Conservation (phyloP, 305 asterid species). For the Fraxinus latifolia region DNA sequence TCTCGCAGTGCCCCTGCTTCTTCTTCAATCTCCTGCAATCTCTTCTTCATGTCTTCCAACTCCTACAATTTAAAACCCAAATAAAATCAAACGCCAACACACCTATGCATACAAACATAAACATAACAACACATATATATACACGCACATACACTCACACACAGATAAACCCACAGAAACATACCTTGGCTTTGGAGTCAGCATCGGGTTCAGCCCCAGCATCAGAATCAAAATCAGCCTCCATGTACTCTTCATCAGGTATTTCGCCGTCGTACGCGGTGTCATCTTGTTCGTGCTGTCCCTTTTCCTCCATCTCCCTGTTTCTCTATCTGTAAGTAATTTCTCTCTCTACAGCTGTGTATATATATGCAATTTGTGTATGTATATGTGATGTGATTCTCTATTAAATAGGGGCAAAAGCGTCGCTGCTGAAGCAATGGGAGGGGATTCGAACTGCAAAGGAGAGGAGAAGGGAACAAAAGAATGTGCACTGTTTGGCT, state of each 20-base stretch:
- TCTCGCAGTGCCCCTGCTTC: conserved; percentile 80
- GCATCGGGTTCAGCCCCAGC: conserved; percentile 34
- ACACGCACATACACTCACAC: not conserved
- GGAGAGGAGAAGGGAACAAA: not conserved
- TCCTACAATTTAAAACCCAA: conserved; percentile 42
- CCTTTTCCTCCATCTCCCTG: conserved; percentile 37
- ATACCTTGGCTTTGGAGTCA: conserved; percentile 44
- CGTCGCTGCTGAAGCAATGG: not conserved
- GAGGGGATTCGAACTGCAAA: not conserved
- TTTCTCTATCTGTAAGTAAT: not conserved
- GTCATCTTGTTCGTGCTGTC: conserved; percentile 47
- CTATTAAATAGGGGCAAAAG: not conserved
- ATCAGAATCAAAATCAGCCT: conserved; percentile 45
- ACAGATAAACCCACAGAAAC: not conserved
- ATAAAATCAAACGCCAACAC: not conserved
- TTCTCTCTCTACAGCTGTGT: conserved; percentile 13
- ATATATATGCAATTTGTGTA: not conserved
- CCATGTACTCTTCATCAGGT: conserved; percentile 57
- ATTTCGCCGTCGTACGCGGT: conserved; percentile 51
- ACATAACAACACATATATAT: not conserved
- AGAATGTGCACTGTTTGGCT: not conserved
- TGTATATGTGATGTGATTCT: not conserved
- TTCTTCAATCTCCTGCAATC: conserved; percentile 75
- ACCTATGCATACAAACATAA: not conserved
- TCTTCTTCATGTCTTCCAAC: conserved; percentile 68